Percentiles rank a stretch among this genome's conserved stretches.
phyloP scores from a whole-genome alignment of 2,329 filamentous ascomycete genomes.

The Aspergillus neoniger region DNA sequence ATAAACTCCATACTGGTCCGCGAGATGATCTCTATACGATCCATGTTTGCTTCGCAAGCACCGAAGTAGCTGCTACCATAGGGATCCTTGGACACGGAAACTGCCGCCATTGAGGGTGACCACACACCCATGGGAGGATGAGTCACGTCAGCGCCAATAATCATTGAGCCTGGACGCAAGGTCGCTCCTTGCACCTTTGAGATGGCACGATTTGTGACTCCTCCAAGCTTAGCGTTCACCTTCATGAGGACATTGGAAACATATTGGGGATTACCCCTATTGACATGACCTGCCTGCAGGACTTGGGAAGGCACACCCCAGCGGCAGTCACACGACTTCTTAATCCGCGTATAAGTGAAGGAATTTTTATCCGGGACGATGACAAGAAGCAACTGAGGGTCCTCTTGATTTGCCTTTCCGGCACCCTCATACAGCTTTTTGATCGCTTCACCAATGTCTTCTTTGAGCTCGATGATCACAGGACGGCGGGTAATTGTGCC shows the following conservation, averaged over 20 bases:
- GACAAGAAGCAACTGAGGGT: slow-evolving; percentile 76
- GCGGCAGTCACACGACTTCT: slow-evolving; percentile 84
- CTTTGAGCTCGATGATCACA: slow-evolving; percentile 43
- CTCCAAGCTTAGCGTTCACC: slow-evolving; percentile 92
- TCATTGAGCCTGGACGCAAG: slow-evolving; percentile 61
- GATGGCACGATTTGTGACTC: slow-evolving; percentile 65
- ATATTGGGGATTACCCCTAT: slow-evolving; percentile 75
- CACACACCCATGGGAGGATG: slow-evolving; percentile 71
- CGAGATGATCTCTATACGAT: slow-evolving; percentile 75
- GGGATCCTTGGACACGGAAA: slow-evolving; percentile 78
- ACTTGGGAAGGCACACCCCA: slow-evolving; percentile 84
- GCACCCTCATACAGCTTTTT: slow-evolving; percentile 60
- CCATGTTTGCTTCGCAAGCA: slow-evolving; percentile 78
- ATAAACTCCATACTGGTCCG: slow-evolving; percentile 66
- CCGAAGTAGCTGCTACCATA: slow-evolving; percentile 75
- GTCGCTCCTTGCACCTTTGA: slow-evolving; percentile 43
- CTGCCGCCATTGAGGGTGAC: slow-evolving; percentile 77
- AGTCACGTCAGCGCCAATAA: slow-evolving; percentile 89
- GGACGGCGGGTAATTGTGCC: slow-evolving; percentile 55
- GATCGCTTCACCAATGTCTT: slow-evolving; percentile 57
- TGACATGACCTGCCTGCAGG: slow-evolving; percentile 69
- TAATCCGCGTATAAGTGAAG: slow-evolving; percentile 77
- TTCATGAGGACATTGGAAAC: slow-evolving; percentile 96
- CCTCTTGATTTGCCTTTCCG: slow-evolving; percentile 52
- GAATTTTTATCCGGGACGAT: slow-evolving; percentile 72